Conservation (phyloP, 23 red algal species). For the Chondrus crispus region DNA sequence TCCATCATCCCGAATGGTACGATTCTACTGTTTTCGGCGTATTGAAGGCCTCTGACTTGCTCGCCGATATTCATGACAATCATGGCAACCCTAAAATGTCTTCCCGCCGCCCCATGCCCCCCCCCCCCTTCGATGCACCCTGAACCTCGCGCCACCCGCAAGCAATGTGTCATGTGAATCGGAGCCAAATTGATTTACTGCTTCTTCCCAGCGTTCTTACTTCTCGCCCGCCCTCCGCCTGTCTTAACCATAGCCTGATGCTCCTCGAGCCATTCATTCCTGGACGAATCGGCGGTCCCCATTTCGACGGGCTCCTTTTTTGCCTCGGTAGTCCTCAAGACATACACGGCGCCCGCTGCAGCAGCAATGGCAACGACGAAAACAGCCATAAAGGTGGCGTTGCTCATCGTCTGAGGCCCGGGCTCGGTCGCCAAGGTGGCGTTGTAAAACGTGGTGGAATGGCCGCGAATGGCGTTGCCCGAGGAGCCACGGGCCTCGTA, state of each 20-base stretch:
- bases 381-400: slow-evolving; percentile 41
- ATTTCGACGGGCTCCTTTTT: slow-evolving; percentile 26
- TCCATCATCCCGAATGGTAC: no score
- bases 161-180: no score
- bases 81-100: no score
- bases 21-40: no score
- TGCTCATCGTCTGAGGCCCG: slow-evolving; percentile 37
- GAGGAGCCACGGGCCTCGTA: slow-evolving; percentile 56
- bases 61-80: no score
- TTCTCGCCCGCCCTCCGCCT: slow-evolving; percentile 35
- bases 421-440: slow-evolving; percentile 46
- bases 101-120: no score
- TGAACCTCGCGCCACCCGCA: no score
- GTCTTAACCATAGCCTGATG: slow-evolving; percentile 47
- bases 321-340: slow-evolving; percentile 6
- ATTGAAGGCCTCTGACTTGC: no score
- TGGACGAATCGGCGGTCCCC: slow-evolving; percentile 35
- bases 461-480: slow-evolving; percentile 42
- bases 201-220: slow-evolving; percentile 1
- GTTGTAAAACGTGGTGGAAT: slow-evolving; percentile 78
- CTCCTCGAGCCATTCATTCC: slow-evolving; percentile 67
- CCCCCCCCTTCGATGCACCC: no score
- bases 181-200: background rate
- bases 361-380: slow-evolving; percentile 14
- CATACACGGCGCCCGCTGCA: background rate